phyloP scores from a whole-genome alignment of 1,139 yeast species.

The Lodderomyces pseudojiufengensis region DNA sequence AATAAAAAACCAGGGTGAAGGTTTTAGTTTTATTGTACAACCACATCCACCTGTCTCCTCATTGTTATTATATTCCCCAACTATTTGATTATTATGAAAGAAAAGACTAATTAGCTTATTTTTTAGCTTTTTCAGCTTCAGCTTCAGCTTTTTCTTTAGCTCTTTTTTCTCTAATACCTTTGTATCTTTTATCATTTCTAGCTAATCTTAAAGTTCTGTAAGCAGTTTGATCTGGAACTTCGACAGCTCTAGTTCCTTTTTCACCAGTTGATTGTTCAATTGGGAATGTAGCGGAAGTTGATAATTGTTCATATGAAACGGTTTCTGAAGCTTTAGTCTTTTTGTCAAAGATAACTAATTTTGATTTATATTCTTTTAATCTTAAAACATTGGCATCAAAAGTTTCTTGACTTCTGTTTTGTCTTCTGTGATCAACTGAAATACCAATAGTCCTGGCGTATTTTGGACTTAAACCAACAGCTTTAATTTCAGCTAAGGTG shows the following conservation, averaged over 20 bases:
- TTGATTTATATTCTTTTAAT: constrained; percentile 93
- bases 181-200: constrained; percentile 88
- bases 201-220: constrained; percentile 95
- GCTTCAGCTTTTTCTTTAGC: constrained; percentile 97
- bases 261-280: constrained; percentile 74
- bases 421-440: constrained; percentile 99
- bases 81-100: not conserved
- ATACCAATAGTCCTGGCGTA: constrained; percentile 98
- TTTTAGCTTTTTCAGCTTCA: constrained; percentile 96
- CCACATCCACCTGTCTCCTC: constrained; percentile 2
- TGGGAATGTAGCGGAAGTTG: constrained; percentile 87
- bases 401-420: constrained; percentile 95
- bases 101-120: constrained; percentile 42
- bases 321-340: constrained; percentile 71
- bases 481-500: constrained; percentile 97
- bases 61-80: not conserved
- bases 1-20: constrained; percentile 1
- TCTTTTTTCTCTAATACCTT: constrained; percentile 97
- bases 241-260: constrained; percentile 86
- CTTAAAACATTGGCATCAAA: constrained; percentile 94
- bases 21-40: constrained; percentile 3
- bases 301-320: constrained; percentile 68
- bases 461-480: constrained; percentile 92
- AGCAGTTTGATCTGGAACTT: constrained; percentile 81
- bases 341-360: constrained; percentile 94